Conservation (phyloP, 2,329 filamentous ascomycete genomes). For the Xylaria sp. region DNA sequence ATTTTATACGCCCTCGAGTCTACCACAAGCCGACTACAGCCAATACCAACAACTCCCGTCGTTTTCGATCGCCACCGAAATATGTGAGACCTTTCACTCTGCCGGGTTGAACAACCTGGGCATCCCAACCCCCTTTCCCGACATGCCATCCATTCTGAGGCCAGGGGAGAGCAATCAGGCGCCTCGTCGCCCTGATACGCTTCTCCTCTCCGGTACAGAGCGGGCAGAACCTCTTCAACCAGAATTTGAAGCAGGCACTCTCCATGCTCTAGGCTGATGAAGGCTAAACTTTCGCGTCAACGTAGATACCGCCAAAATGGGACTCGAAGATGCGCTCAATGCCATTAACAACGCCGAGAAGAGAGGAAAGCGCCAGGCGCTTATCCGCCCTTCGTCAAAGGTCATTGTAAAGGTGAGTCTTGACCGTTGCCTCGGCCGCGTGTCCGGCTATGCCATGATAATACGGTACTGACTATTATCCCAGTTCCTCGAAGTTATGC, state of each 20-base stretch:
- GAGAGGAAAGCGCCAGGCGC: slow-evolving; percentile 97
- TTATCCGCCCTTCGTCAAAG: slow-evolving; percentile 98
- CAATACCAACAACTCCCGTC: slow-evolving; percentile 1
- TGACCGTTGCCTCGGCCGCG: too few relatives aligned
- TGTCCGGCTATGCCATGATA: not conserved
- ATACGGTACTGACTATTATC: not conserved
- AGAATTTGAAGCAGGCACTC: slow-evolving; percentile 64
- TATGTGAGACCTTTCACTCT: slow-evolving; percentile 47
- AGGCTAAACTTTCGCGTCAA: slow-evolving; percentile 61
- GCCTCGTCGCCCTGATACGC: slow-evolving; percentile 57
- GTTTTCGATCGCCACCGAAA: slow-evolving; percentile 44
- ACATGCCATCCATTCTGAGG: slow-evolving; percentile 52
- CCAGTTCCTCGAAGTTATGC: slow-evolving; percentile 94
- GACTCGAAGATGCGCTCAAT: slow-evolving; percentile 99
- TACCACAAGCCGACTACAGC: slow-evolving; percentile 32
- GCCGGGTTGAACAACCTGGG: slow-evolving; percentile 42
- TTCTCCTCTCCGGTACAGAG: slow-evolving; percentile 68
- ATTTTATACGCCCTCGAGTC: slow-evolving; percentile 30
- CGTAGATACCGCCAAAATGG: slow-evolving; percentile 87
- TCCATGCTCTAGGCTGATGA: slow-evolving; percentile 67
- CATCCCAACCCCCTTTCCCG: slow-evolving; percentile 32
- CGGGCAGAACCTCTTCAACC: slow-evolving; percentile 69
- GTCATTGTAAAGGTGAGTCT: slow-evolving; percentile 80
- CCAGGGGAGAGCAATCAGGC: slow-evolving; percentile 67
- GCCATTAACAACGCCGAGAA: slow-evolving; percentile 99